Base-by-base conservation (phyloP, 2,329 filamentous ascomycete species). In the Aspergillus sclerotialis region DNA sequence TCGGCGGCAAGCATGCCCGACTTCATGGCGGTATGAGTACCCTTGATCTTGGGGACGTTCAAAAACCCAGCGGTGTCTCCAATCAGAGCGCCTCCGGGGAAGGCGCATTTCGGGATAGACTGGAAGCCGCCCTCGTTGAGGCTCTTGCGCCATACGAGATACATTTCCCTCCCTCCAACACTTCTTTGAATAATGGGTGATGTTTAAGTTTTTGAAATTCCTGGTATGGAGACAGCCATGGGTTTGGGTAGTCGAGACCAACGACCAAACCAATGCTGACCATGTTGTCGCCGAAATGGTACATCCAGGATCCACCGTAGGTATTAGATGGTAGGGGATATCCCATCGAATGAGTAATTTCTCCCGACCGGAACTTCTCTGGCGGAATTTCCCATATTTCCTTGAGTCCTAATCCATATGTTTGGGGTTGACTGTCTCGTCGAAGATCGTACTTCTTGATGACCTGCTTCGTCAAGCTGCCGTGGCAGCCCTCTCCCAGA, bases 201-300 rank as follows among this genome's bases (percentile, higher is more conserved):
- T 90, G 84, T 73, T 98, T 98, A 72, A 98, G 82, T 70, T 94
- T 94, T 63, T 98, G 92, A 62, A 98, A 98, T 60, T 98, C 92
- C 38, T 80, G 78, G 58, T 96, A 98, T 0, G 92, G 92, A 3
- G 89, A 92, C 36, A 96, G 66, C 87, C 90, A 98, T 0, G 92
- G 92, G 64, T 98, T 98, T 27, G 85, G 74, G 61, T 98, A 98
- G 69, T 98, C 92, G 35, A 98, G 74, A 15, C 89, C 89, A 24
- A 93, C 84, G 8, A 98, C 92, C 12, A 96, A 72, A 15, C 92
- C 92, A 36, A 98, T 73, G 47, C 81, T 88, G 40, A 98, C 90
- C 51, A 96, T 76, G 63, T 96, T 98, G 51, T 98, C 90, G 24
- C 89, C 92, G 62, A 96, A 98, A 63, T 98, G 92, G 57, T 98